These are phyloP conservation scores for Ophiostoma pallidulum DNA, from an alignment of 2,329 filamentous ascomycete species.

Conservation along the genomic window DNA sequence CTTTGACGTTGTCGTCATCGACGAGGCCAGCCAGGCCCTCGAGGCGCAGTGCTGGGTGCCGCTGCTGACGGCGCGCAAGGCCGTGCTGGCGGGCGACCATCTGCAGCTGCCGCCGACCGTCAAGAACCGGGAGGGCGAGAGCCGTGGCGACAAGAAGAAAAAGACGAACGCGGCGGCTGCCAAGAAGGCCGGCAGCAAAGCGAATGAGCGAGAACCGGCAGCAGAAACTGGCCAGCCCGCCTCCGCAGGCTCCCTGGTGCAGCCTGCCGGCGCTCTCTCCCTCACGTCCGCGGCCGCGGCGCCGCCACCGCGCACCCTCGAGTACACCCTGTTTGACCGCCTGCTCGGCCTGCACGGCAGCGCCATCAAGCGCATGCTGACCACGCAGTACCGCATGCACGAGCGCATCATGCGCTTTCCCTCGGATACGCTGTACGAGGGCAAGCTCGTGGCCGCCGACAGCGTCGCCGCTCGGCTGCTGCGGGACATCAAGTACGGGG, in stretches of 20 bases:
- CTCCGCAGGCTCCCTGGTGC: too few relatives aligned
- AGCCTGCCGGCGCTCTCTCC: constrained; percentile 25
- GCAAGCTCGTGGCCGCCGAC: constrained; percentile 70
- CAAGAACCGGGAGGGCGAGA: too few relatives aligned
- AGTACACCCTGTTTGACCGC: constrained; percentile 88
- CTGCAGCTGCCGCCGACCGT: constrained; percentile 90
- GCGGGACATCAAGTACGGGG: constrained; percentile 61
- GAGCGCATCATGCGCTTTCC: constrained; percentile 92
- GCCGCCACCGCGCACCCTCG: constrained; percentile 42
- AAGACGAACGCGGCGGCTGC: background rate
- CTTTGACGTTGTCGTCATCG: constrained; percentile 92
- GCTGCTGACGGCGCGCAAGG: constrained; percentile 68
- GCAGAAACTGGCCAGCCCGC: too few relatives aligned
- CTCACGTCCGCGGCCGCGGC: constrained; percentile 33
- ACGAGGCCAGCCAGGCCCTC: constrained; percentile 90
- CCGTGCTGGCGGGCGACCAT: constrained; percentile 88
- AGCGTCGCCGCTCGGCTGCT: constrained; percentile 66
- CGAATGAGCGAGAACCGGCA: too few relatives aligned
- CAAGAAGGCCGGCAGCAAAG: background rate
- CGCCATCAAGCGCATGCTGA: constrained; percentile 86
- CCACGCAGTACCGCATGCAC: constrained; percentile 97
- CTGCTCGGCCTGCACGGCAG: constrained; percentile 72
- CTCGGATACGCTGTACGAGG: constrained; percentile 78
- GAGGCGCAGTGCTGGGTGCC: constrained; percentile 98
- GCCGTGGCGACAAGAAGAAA: too few relatives aligned